phyloP scores from a whole-genome alignment of 2,329 filamentous ascomycete species.

The Aureobasidium sp. region DNA sequence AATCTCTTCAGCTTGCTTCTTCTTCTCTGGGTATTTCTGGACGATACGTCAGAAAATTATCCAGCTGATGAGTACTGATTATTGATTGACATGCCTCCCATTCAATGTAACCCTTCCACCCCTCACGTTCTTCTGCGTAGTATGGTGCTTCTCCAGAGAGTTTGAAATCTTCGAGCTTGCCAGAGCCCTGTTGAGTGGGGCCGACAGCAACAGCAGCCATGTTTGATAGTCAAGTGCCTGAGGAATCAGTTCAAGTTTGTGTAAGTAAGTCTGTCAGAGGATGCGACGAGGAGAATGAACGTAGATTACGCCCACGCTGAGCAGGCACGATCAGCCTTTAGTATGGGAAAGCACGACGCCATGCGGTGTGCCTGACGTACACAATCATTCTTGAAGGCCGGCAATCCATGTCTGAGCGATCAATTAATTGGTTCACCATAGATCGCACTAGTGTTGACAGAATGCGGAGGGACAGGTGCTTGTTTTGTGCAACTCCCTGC shows the following conservation, averaged over 20 bases:
- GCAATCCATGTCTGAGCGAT: background rate
- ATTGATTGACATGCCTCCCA: slow-evolving; percentile 44
- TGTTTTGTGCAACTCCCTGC: background rate
- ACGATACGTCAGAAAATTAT: background rate
- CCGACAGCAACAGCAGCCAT: background rate
- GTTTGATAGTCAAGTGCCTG: background rate
- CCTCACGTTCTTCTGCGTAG: slow-evolving; percentile 34
- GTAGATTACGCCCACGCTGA: background rate
- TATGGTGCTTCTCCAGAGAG: slow-evolving; percentile 25
- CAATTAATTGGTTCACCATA: background rate
- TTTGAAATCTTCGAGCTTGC: background rate
- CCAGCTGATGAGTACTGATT: no score
- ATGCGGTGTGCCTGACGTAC: slow-evolving; percentile 9
- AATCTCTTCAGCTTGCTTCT: slow-evolving; percentile 51
- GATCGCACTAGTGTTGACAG: background rate
- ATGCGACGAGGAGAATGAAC: background rate
- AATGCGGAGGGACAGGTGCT: background rate
- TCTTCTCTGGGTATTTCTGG: slow-evolving; percentile 57
- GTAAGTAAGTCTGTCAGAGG: background rate
- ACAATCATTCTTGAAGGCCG: background rate
- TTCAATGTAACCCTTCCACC: slow-evolving; percentile 54
- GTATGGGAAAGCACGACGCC: background rate
- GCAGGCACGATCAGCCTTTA: background rate
- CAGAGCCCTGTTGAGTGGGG: background rate
- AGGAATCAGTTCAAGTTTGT: no score